These are phyloP conservation scores for Russula virescens DNA, from an alignment of 768 basidiomycete genomes.

Conservation along the genomic window DNA sequence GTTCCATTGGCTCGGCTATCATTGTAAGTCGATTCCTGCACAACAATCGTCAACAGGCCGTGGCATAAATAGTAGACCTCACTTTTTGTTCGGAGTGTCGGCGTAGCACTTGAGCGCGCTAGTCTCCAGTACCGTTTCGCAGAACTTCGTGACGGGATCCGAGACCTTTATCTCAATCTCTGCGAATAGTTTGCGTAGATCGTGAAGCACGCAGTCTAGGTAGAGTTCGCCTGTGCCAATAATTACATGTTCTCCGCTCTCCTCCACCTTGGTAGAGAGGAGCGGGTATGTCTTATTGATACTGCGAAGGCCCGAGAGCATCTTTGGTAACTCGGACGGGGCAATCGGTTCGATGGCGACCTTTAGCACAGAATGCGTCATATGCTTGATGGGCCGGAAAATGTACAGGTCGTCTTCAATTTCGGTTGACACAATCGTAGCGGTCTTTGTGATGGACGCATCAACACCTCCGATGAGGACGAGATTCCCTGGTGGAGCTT, in stretches of 20 bases:
- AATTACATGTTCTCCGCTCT: slow-evolving; percentile 95
- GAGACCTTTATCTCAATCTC: slow-evolving; percentile 99
- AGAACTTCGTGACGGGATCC: slow-evolving; percentile 97
- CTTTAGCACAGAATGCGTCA: slow-evolving; percentile 95
- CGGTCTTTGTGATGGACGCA: slow-evolving; percentile 90
- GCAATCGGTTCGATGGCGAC: slow-evolving; percentile 97
- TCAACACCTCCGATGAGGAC: slow-evolving; percentile 92
- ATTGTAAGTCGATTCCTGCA: slow-evolving; percentile 93
- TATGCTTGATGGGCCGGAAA: slow-evolving; percentile 93
- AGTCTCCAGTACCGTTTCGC: slow-evolving; percentile 97
- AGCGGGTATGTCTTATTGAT: slow-evolving; percentile 98
- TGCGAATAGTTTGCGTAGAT: slow-evolving; percentile 83
- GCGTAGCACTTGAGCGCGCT: slow-evolving; percentile 98
- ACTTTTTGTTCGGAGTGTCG: slow-evolving; percentile 99
- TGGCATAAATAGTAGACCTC: slow-evolving; percentile 30
- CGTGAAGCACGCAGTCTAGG: slow-evolving; percentile 95
- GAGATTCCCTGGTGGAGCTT: slow-evolving; percentile 86
- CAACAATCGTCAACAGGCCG: slow-evolving; percentile 14
- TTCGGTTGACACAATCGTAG: slow-evolving; percentile 70
- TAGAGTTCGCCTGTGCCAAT: slow-evolving; percentile 97
- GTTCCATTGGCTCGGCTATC: slow-evolving; percentile 97
- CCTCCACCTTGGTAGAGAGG: slow-evolving; percentile 92
- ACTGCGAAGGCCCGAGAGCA: slow-evolving; percentile 93
- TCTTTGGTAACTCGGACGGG: slow-evolving; percentile 96
- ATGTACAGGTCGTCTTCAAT: slow-evolving; percentile 87